Evolutionary conservation across 2,329 filamentous ascomycete species (phyloP).

Genomic region (Shiraia sp.): DNA sequence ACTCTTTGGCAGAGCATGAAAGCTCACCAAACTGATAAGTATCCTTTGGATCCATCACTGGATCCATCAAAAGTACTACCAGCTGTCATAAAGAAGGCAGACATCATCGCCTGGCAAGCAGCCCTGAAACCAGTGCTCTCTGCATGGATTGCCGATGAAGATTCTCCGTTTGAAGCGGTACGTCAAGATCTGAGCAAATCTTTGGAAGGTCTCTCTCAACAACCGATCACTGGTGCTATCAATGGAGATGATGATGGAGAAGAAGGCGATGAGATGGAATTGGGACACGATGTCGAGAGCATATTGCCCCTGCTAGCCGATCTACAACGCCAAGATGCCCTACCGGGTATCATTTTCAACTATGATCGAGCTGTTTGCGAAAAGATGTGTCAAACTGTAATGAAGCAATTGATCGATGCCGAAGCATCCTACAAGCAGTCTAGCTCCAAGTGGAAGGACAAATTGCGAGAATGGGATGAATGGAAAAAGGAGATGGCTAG

Average conservation of each 20-base stretch:
- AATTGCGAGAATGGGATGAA: constrained; percentile 61
- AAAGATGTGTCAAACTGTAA: constrained; percentile 56
- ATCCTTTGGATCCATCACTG: constrained; percentile 56
- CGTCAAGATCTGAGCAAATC: constrained; percentile 49
- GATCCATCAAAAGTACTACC: constrained; percentile 56
- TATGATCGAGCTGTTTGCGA: constrained; percentile 72
- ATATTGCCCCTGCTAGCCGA: constrained; percentile 63
- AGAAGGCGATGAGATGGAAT: constrained; percentile 29
- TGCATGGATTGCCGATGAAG: constrained; percentile 61
- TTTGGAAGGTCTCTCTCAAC: constrained; percentile 10
- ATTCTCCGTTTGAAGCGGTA: constrained; percentile 58
- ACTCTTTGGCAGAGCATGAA: constrained; percentile 67
- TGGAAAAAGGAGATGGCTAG: constrained; percentile 57
- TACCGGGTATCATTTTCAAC: constrained; percentile 78
- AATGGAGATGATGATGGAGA: constrained; percentile 12
- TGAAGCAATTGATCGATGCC: constrained; percentile 57
- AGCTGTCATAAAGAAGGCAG: constrained; percentile 62
- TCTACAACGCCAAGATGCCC: constrained; percentile 64
- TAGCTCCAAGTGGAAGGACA: constrained; percentile 63
- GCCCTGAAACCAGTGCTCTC: constrained; percentile 62
- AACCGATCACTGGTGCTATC: constrained; percentile 5
- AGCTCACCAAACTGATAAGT: constrained; percentile 57
- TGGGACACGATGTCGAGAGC: constrained; percentile 41
- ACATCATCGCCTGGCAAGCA: constrained; percentile 69
- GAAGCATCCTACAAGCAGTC: constrained; percentile 62